Conservation (phyloP, 2,329 filamentous ascomycete genomes). For the Paecilomyces fulvus region DNA sequence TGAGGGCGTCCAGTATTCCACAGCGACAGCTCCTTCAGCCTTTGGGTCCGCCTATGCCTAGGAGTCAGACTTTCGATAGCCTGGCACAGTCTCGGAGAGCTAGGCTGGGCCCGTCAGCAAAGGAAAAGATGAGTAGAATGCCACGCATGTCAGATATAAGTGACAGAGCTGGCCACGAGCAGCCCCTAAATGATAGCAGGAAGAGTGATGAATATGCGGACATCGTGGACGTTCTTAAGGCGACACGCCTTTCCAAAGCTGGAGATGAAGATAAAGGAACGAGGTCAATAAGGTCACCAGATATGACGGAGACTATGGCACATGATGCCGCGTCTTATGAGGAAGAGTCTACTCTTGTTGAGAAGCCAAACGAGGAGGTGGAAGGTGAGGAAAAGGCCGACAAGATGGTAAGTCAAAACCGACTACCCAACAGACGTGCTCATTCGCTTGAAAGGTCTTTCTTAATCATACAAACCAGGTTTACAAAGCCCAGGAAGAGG, state of each 20-base stretch:
- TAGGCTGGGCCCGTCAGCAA: background rate
- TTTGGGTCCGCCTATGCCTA: background rate
- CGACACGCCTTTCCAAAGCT: background rate
- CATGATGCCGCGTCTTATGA: background rate
- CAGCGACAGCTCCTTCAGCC: background rate
- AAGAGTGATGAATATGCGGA: background rate
- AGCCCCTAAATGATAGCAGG: background rate
- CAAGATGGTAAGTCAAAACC: background rate
- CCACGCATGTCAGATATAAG: background rate
- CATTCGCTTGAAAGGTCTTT: background rate
- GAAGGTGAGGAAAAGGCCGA: background rate
- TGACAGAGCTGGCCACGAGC: background rate
- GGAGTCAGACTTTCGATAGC: background rate
- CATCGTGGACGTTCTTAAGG: background rate
- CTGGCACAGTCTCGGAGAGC: background rate
- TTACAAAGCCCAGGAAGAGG: slow-evolving; percentile 13
- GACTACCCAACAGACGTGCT: background rate
- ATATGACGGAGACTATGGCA: background rate
- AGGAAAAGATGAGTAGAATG: background rate
- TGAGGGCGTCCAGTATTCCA: background rate
- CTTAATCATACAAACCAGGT: slow-evolving; percentile 10
- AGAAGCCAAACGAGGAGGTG: background rate
- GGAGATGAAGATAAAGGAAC: background rate
- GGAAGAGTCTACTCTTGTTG: background rate
- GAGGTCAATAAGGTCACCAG: background rate